A percentile compares a stretch with the other conserved stretches of the same genome.
phyloP scores from a whole-genome alignment of 2,329 filamentous ascomycete species.

The Colletotrichum sp. region DNA sequence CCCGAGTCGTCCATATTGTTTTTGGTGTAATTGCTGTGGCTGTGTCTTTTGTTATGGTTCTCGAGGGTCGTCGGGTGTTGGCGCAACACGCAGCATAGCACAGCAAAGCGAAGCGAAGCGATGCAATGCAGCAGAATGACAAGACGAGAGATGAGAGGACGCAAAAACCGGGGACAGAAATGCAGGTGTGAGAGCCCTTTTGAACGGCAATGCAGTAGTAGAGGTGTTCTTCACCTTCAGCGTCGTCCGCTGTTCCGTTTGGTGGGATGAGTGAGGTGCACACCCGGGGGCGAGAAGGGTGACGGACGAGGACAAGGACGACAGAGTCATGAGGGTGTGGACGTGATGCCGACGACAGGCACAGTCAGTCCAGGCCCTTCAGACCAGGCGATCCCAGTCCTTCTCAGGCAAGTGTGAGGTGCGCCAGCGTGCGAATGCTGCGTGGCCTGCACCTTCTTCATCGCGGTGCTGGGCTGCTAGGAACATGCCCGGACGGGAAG shows the following conservation, averaged over 20 bases:
- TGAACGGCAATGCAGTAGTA: background rate
- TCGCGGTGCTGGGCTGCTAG: background rate
- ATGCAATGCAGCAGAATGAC: background rate
- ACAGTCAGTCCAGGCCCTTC: constrained; percentile 13
- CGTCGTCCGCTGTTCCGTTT: constrained; percentile 1
- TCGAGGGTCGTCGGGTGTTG: background rate
- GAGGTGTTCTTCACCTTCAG: background rate
- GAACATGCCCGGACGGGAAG: constrained; percentile 11
- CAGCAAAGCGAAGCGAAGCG: background rate
- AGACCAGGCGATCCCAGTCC: constrained; percentile 4
- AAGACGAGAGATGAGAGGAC: background rate
- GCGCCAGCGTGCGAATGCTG: background rate
- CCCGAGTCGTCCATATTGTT: constrained; percentile 26
- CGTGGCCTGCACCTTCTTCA: background rate
- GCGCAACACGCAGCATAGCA: background rate
- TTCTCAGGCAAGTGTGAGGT: background rate
- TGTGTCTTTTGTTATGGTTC: background rate
- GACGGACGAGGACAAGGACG: background rate
- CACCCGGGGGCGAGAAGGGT: background rate
- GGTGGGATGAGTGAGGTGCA: constrained; percentile 9
- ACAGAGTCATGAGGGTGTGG: constrained; percentile 15
- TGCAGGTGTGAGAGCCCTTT: constrained; percentile 15
- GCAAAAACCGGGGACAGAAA: background rate
- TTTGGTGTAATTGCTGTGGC: background rate
- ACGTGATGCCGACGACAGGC: constrained; percentile 10